A percentile compares a stretch with the other conserved stretches of the same genome.
Conservation (phyloP, 1,139 yeast genomes). For the Taiozyma sp. region DNA sequence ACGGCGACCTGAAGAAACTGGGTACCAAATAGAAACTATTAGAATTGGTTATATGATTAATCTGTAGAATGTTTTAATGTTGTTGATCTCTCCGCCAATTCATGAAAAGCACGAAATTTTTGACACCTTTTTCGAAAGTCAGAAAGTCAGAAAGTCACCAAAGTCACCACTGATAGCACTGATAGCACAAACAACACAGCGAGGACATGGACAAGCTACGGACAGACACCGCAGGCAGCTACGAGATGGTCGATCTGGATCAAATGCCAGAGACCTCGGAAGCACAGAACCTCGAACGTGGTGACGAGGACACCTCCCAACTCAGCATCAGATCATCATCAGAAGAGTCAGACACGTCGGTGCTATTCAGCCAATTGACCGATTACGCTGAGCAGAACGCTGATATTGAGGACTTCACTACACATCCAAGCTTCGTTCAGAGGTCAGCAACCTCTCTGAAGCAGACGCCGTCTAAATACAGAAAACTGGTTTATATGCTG, state of each 20-base stretch:
- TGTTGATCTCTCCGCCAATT: background rate
- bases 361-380: constrained; percentile 2
- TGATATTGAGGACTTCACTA: constrained; percentile 2
- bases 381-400: constrained; percentile 1
- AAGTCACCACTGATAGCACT: too few species aligned
- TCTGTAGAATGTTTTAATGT: too few species aligned
- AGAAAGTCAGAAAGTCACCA: too few species aligned
- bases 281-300: background rate
- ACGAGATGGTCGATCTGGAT: constrained; percentile 4
- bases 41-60: background rate
- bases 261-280: background rate
- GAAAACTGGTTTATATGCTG: background rate
- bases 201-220: background rate
- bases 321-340: background rate
- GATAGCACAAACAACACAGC: too few species aligned
- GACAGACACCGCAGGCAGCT: background rate
- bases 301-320: background rate
- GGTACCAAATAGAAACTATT: constrained; percentile 10
- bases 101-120: background rate
- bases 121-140: background rate
- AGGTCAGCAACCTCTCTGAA: background rate
- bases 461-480: background rate
- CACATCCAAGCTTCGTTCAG: constrained; percentile 4
- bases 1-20: constrained; percentile 38
- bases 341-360: background rate